Evolutionary conservation across 305 asterid species (phyloP), one percentile per base, ranked within the genome.

Genomic region (Fraxinus nigra): DNA sequence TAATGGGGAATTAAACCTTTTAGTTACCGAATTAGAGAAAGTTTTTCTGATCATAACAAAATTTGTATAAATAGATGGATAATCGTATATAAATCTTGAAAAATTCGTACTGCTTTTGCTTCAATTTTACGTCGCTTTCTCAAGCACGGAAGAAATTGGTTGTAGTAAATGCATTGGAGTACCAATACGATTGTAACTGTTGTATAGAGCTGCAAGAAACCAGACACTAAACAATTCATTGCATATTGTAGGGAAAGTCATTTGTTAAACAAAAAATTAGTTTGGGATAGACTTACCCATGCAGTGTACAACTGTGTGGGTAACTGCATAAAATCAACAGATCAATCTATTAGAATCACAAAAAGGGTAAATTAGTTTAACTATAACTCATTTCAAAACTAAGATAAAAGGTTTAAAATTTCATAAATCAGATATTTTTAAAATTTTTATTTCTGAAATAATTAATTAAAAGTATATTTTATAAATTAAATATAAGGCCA

Each of bases 231-330:
- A n/a, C 28, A 56, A 16, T 54, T 54, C 9, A 54, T 54, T 14
- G 14, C 16, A 43, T 43, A 11, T 10, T 10, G 14, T 40, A 40
- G 3, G 51, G 22, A 54, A 14, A 54, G 67, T 56, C 10, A 56
- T n/a, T 61, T 61, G 16, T 61, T 10, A 24, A 24, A 24, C 26
- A 24, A 24, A 24, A 34, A 1, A 4, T 22, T 7, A 3, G 3
- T 51, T 24, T 30, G 24, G 30, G 3, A 14, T 20, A 37, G 30
- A 73, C 87, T 90, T 85, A 88, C 92, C 90, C 85, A 10, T 59
- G 93, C 93, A 10, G 93, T 90, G 84, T 88, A 90, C 69, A 83
- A 86, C 81, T 90, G 93, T 65, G 90, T 90, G 24, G 93, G 93
- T 72, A 90, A 51, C 93, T 90, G 93, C 90, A 86, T 18, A 70